These are phyloP conservation scores for Punctularia strigosozonata DNA, from an alignment of 768 basidiomycete species.

Conservation along the genomic window DNA sequence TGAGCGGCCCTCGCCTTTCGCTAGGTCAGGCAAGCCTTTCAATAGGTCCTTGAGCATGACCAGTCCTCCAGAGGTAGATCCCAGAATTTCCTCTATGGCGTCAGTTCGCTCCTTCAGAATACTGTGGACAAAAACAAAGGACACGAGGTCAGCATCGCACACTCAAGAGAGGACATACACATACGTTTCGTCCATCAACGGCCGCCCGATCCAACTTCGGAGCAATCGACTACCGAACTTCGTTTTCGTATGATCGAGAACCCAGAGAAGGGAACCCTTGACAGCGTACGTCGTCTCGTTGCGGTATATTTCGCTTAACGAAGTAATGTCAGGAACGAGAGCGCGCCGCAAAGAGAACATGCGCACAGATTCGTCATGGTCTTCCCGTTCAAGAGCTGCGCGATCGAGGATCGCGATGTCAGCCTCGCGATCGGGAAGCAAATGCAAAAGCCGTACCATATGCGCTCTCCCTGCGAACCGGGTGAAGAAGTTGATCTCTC, in stretches of 20 bases:
- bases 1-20: too few species aligned
- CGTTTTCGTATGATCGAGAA: slow-evolving; percentile 81
- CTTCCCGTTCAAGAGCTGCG: slow-evolving; percentile 79
- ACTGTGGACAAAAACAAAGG: slow-evolving; percentile 24
- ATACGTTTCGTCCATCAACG: slow-evolving; percentile 63
- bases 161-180: slow-evolving; percentile 1
- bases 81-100: slow-evolving; percentile 74
- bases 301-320: slow-evolving; percentile 68
- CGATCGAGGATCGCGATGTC: too few species aligned
- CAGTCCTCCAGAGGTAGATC: slow-evolving; percentile 48
- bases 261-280: slow-evolving; percentile 71
- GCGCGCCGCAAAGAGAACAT: not conserved
- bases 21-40: slow-evolving; percentile 74
- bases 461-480: slow-evolving; percentile 66
- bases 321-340: not conserved
- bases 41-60: slow-evolving; percentile 59
- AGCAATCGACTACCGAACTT: slow-evolving; percentile 81
- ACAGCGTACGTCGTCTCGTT: slow-evolving; percentile 75
- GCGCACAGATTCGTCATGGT: slow-evolving; percentile 69
- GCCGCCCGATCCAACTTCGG: slow-evolving; percentile 77
- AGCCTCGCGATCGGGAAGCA: too few species aligned
- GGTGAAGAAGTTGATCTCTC: slow-evolving; percentile 68
- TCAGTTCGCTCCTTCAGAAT: slow-evolving; percentile 65
- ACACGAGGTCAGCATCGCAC: slow-evolving; percentile 1
- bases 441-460: too few species aligned